These are phyloP conservation scores for Eucalyptus tenuipes DNA, from an alignment of 345 rosid genomes.

Conservation along the genomic window DNA sequence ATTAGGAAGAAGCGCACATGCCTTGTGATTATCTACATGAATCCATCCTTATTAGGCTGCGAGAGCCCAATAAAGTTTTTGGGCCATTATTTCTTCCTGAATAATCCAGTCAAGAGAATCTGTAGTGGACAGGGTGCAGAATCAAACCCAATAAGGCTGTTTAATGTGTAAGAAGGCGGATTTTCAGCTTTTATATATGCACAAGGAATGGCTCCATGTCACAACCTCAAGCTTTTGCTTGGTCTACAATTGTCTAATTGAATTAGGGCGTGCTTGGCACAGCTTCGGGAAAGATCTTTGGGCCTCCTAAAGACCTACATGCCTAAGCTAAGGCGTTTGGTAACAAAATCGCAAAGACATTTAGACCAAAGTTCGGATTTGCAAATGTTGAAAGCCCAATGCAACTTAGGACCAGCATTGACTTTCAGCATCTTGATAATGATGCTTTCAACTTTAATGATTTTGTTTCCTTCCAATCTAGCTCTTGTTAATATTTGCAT, in stretches of 20 bases:
- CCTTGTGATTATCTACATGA: not conserved
- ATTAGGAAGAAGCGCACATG: not conserved
- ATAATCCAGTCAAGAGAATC: not conserved
- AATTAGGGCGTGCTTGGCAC: not conserved
- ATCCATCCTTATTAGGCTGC: not conserved
- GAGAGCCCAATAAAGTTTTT: not conserved
- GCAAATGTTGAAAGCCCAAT: not conserved
- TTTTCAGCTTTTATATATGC: not conserved
- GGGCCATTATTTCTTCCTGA: not conserved
- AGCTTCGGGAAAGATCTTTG: not conserved
- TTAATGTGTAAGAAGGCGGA: not conserved
- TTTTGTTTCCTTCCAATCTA: not conserved
- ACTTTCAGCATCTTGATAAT: not conserved
- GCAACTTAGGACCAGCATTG: not conserved
- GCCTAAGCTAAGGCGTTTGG: not conserved
- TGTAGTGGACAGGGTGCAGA: not conserved
- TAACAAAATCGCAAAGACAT: not conserved
- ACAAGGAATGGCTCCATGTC: not conserved
- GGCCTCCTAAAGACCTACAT: not conserved
- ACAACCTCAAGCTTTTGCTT: not conserved
- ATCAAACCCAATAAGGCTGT: not conserved
- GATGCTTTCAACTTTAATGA: not conserved
- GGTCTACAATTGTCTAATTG: not conserved
- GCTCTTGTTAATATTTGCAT: not conserved
- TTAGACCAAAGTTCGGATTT: not conserved